Evolutionary conservation across 805 yeast genomes (phyloP).

Genomic region (Lachancea meyersii): DNA sequence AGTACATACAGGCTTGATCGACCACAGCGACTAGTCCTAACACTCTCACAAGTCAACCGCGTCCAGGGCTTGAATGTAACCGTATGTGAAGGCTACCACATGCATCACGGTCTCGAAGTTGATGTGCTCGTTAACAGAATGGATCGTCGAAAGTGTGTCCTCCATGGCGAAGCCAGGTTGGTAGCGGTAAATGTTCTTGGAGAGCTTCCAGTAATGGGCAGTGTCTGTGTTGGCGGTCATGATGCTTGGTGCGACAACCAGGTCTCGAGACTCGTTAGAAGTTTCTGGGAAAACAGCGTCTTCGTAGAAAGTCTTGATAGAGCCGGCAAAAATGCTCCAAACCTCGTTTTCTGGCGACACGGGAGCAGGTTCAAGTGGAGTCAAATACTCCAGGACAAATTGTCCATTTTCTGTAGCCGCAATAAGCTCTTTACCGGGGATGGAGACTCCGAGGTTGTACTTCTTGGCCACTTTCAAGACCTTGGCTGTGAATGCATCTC

Average conservation of each 20-base stretch:
- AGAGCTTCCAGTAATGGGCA: constrained; percentile 54
- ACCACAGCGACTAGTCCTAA: not conserved
- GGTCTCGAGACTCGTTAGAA: constrained; percentile 9
- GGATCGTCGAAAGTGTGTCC: constrained; percentile 19
- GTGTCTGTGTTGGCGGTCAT: constrained; percentile 73
- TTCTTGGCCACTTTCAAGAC: constrained; percentile 39
- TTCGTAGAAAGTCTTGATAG: constrained; percentile 56
- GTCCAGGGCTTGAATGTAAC: constrained; percentile 17
- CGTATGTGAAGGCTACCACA: constrained; percentile 19
- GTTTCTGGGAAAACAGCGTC: constrained; percentile 33
- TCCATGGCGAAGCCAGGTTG: constrained; percentile 39
- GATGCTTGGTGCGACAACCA: constrained; percentile 48
- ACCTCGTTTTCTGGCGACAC: constrained; percentile 43
- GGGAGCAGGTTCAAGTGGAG: constrained; percentile 46
- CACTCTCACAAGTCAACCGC: not conserved
- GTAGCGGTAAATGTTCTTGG: constrained; percentile 55
- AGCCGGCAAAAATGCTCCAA: constrained; percentile 58
- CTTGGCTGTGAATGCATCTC: constrained; percentile 32
- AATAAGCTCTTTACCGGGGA: constrained; percentile 27
- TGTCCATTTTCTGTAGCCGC: constrained; percentile 34
- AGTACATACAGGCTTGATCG: no score
- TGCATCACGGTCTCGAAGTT: constrained; percentile 21
- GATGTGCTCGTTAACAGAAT: constrained; percentile 22
- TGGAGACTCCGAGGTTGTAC: constrained; percentile 41
- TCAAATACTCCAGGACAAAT: constrained; percentile 27